Evolutionary conservation across 208 protist species (phyloP).

Genomic region (Lotmaria passim): DNA sequence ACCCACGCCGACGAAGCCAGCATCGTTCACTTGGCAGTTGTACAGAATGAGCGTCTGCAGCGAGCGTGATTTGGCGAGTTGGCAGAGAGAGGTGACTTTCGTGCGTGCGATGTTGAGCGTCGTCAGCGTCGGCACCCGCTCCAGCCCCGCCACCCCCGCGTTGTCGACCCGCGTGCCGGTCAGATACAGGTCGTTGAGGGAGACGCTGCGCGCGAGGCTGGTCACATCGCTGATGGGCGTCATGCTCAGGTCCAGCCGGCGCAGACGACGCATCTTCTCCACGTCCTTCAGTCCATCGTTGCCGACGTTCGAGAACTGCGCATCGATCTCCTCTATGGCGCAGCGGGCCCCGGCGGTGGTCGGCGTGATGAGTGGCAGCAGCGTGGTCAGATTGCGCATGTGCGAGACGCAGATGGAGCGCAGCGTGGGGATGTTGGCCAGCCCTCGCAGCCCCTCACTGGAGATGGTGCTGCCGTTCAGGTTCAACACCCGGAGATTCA

Average conservation of each 20-base stretch:
- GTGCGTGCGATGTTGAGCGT: slow-evolving; percentile 50
- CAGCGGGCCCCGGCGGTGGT: slow-evolving; percentile 31
- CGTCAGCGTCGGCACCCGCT: slow-evolving; percentile 43
- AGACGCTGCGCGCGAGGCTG: slow-evolving; percentile 37
- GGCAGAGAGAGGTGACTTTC: slow-evolving; percentile 44
- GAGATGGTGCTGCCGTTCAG: slow-evolving; percentile 53
- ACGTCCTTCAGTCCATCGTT: slow-evolving; percentile 43
- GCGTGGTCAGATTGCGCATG: slow-evolving; percentile 52
- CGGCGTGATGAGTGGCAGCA: slow-evolving; percentile 50
- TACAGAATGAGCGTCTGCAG: slow-evolving; percentile 49
- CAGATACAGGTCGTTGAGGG: slow-evolving; percentile 49
- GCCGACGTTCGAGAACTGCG: slow-evolving; percentile 53
- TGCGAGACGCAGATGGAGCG: slow-evolving; percentile 50
- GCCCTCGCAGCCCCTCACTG: slow-evolving; percentile 53
- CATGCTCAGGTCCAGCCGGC: slow-evolving; percentile 60
- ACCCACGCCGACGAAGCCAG: slow-evolving; percentile 37
- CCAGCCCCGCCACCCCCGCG: slow-evolving; percentile 46
- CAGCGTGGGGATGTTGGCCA: slow-evolving; percentile 52
- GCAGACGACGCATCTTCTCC: slow-evolving; percentile 44
- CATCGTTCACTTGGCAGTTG: slow-evolving; percentile 47
- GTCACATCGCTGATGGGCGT: slow-evolving; percentile 59
- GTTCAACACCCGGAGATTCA: slow-evolving; percentile 51
- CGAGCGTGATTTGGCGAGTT: slow-evolving; percentile 36
- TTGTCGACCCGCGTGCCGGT: slow-evolving; percentile 45
- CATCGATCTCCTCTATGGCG: slow-evolving; percentile 64